Base-by-base conservation (phyloP, 345 rosid species). In the Limnanthes douglasii region DNA sequence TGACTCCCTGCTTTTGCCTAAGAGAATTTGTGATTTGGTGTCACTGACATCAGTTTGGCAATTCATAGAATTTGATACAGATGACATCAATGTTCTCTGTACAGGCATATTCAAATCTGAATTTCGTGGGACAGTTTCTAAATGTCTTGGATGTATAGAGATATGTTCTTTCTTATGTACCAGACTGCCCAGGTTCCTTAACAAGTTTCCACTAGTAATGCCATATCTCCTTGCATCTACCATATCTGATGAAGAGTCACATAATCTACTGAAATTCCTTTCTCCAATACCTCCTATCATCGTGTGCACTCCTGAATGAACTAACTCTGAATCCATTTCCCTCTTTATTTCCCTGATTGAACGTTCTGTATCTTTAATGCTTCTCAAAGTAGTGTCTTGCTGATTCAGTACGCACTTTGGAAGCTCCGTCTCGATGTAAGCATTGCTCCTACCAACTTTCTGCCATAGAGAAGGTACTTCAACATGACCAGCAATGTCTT, bases 361-460 rank as follows among this genome's bases (percentile, higher is more conserved):
- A 33, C 46, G 50, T 26, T 50, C 59, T 11, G 61, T 40, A 11
- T 21, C 54, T 34, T 48, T 34, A 51, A 48, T 18, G 41, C 31
- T 21, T 46, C 45, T 19, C 4, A 37, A 28, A 21, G 44, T 32
- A 50, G 45, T 41, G 29, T 54, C 68, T 32, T 66, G 66, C 55
- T 45, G 58, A 53, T 41, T 56, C 60, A 53, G 15, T 29, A 48
- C 34, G 59, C 62, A 63, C 2, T 20, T 54, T 25, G 65, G 54
- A 42, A 61, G 61, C 48, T 50, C 56, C 30, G 24, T 14, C 39
- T 22, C 33, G 24, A 58, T 37, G 35, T 25, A 48, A 39, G 47
- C 29, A 23, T 36, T 33, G 41, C 45, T 13, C 32, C 57, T 56
- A 24, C 39, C 49, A 41, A 52, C 51, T 38, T 50, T 61, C 37